phyloP scores from a whole-genome alignment of 176 grass and related monocot species.

The Calamus simplicifolius region DNA sequence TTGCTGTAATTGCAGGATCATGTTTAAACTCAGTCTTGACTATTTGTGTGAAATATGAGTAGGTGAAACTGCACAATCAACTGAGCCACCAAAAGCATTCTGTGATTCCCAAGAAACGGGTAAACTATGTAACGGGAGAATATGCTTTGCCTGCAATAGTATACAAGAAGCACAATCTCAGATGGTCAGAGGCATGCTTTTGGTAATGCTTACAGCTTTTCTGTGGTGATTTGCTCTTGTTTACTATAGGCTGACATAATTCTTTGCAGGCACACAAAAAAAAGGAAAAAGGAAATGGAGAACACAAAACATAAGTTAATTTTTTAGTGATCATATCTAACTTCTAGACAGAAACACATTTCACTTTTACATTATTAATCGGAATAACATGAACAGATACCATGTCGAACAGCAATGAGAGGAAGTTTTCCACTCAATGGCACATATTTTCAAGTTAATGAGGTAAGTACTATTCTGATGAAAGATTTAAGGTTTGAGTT shows the following conservation, averaged over 20 bases:
- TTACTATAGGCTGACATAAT: too few species aligned
- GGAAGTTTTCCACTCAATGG: slow-evolving; percentile 98
- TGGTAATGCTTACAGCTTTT: slow-evolving; percentile 29
- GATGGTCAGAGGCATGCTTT: slow-evolving; percentile 66
- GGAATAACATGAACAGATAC: slow-evolving; percentile 43
- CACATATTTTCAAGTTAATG: slow-evolving; percentile 99
- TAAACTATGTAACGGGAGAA: slow-evolving; percentile 38
- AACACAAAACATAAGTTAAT: too few species aligned
- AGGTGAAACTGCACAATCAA: slow-evolving; percentile 86
- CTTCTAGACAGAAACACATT: too few species aligned
- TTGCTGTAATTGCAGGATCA: not conserved
- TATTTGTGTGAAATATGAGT: slow-evolving; percentile 12
- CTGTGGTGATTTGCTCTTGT: not conserved
- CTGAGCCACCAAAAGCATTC: slow-evolving; percentile 50
- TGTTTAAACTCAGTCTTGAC: not conserved
- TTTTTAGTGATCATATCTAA: too few species aligned
- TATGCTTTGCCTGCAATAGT: slow-evolving; percentile 61
- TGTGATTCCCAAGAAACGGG: slow-evolving; percentile 47
- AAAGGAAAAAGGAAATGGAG: too few species aligned
- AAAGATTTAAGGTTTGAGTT: not conserved
- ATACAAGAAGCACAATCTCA: slow-evolving; percentile 55
- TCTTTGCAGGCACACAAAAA: too few species aligned
- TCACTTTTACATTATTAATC: too few species aligned
- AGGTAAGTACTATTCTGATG: slow-evolving; percentile 33
- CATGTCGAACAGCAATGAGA: slow-evolving; percentile 91